Evolutionary conservation across 2,329 filamentous ascomycete genomes (phyloP), one percentile per base, ranked within the genome.

Genomic region (Amylocarpus encephaloides): DNA sequence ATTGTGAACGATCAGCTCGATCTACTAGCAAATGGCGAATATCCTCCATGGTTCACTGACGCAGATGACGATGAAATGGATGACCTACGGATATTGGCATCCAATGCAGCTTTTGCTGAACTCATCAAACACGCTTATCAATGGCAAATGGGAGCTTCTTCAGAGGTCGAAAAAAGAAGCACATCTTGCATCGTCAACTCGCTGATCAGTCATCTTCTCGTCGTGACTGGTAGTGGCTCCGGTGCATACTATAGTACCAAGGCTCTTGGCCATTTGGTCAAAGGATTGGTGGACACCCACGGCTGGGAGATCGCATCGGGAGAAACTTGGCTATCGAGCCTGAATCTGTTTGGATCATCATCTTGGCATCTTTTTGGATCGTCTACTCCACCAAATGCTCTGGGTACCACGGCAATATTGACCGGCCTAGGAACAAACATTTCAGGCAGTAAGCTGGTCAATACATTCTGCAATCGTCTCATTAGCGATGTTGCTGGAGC

Each of bases 401-500:
- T 83, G 0, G 67, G 72, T 0, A 73, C 75, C 0, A 64, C 73
- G 2, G 79, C 77, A 0, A 64, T 80, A 2, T 60, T 83, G 2
- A 61, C 67, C 1, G 80, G 78, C 0, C 69, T 81, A 22, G 73
- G 73, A 2, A 73, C 78, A 56, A 65, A 69, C 1, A 64, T 79
- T 6, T 68, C 70, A 3, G 64, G 70, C 0, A 80, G 76, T 0
- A 77, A 73, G 54, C 52, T 66, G 1, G 65, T 77, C 18, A 76
- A 68, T 48, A 80, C 70, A 45, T 72, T 84, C 36, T 78, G 75
- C 62, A 83, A 83, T 59, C 73, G 77, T 11, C 69, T 85, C 0
- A 69, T 83, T 30, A 83, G 80, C 56, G 79, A 85, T 53, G 60
- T 82, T n/a, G 73, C 78, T 1, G 77, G 74, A 6, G 71, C 75